These are phyloP conservation scores for Serendipita sp. DNA, from an alignment of 768 basidiomycete genomes.

Conservation along the genomic window DNA sequence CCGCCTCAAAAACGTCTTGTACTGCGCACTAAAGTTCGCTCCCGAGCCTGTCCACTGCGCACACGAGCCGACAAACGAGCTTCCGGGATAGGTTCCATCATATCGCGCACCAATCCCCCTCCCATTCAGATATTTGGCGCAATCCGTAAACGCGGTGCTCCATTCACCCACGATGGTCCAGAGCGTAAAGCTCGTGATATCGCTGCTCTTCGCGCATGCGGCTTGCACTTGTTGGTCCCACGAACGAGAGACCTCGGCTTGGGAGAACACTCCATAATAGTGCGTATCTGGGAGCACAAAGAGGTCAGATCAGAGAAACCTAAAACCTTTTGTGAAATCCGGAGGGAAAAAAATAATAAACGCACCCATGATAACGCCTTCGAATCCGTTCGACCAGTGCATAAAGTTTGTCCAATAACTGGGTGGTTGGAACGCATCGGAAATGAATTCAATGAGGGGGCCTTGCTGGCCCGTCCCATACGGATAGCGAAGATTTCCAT, in stretches of 20 bases:
- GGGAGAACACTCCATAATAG: constrained; percentile 6
- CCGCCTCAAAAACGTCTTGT: constrained; percentile 69
- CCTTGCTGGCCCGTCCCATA: constrained; percentile 29
- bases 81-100: constrained; percentile 48
- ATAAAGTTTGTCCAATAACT: constrained; percentile 54
- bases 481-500: constrained; percentile 24
- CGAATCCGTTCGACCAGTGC: constrained; percentile 11
- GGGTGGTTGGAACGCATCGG: constrained; percentile 67
- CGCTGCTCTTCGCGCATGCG: constrained; percentile 35
- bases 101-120: constrained; percentile 47
- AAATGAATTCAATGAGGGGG: constrained; percentile 50
- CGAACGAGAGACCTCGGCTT: constrained; percentile 29
- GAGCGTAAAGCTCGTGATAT: constrained; percentile 40
- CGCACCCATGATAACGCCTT: constrained; percentile 44
- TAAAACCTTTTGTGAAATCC: not conserved
- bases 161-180: constrained; percentile 86
- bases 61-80: constrained; percentile 59
- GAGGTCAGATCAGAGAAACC: not conserved
- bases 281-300: not conserved
- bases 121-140: constrained; percentile 56
- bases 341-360: not conserved
- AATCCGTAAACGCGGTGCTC: constrained; percentile 35
- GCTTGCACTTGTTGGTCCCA: constrained; percentile 41
- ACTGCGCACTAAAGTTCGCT: constrained; percentile 53
- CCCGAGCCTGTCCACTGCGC: constrained; percentile 53